Evolutionary conservation across 108 stramenopile genomes (phyloP).

Genomic region (Cyclotella distinguenda): DNA sequence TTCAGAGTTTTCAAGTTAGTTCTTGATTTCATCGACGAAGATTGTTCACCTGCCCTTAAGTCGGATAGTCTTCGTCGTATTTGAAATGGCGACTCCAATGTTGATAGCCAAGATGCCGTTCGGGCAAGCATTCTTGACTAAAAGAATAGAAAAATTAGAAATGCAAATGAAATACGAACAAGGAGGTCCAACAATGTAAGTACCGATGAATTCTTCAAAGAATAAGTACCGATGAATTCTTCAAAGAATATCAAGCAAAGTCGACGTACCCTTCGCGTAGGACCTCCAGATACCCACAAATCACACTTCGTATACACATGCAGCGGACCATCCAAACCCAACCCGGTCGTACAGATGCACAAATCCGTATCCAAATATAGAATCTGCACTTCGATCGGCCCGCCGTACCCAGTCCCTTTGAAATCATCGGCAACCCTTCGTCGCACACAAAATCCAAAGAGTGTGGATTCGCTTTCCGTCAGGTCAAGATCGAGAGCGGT

Average conservation of each 20-base stretch:
- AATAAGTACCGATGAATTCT: neutral
- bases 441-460: conserved; percentile 26
- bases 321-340: conserved; percentile 42
- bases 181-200: neutral
- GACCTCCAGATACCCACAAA: conserved; percentile 38
- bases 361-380: conserved; percentile 63
- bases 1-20: conserved; percentile 36
- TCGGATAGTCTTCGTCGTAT: conserved; percentile 35
- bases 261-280: conserved; percentile 38
- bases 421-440: conserved; percentile 29
- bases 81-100: conserved; percentile 38
- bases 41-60: conserved; percentile 2
- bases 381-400: conserved; percentile 48
- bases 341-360: conserved; percentile 51
- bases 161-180: neutral
- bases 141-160: neutral
- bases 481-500: conserved; percentile 52
- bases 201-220: no score
- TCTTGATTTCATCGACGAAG: conserved; percentile 23
- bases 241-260: neutral
- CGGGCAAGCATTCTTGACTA: conserved; percentile 33
- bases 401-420: conserved; percentile 28
- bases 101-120: conserved; percentile 30
- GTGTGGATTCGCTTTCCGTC: conserved; percentile 23
- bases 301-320: conserved; percentile 63